Percentiles rank a stretch among this genome's conserved stretches.
These are phyloP conservation scores for Barnettozyma siamensis DNA, from an alignment of 805 yeast species.

Conservation along the genomic window DNA sequence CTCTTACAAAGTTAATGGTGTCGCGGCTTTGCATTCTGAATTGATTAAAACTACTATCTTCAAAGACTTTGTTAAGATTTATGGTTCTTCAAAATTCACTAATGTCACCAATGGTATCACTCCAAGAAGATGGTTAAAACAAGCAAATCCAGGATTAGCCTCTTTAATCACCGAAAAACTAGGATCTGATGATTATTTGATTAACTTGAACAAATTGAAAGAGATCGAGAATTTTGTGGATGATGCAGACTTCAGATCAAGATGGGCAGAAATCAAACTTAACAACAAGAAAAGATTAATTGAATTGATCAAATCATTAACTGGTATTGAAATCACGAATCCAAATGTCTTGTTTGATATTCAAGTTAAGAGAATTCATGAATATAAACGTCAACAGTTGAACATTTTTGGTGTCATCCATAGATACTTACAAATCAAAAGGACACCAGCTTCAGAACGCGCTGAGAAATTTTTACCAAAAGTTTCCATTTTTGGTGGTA, in stretches of 20 bases:
- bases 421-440: slow-evolving; percentile 74
- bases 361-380: slow-evolving; percentile 93
- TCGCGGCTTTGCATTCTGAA: slow-evolving; percentile 92
- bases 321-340: slow-evolving; percentile 48
- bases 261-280: slow-evolving; percentile 69
- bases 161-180: slow-evolving; percentile 66
- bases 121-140: slow-evolving; percentile 93
- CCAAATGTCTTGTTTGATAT: slow-evolving; percentile 79
- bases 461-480: slow-evolving; percentile 57
- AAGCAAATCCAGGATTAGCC: slow-evolving; percentile 82
- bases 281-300: slow-evolving; percentile 67
- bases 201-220: slow-evolving; percentile 62
- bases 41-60: slow-evolving; percentile 84
- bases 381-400: slow-evolving; percentile 91
- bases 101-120: slow-evolving; percentile 95
- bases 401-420: slow-evolving; percentile 85
- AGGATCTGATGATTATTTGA: slow-evolving; percentile 64
- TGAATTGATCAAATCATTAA: slow-evolving; percentile 57
- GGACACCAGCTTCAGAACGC: slow-evolving; percentile 57
- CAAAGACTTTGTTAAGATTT: slow-evolving; percentile 80
- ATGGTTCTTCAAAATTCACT: slow-evolving; percentile 77
- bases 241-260: slow-evolving; percentile 58
- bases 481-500: slow-evolving; percentile 85
- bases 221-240: slow-evolving; percentile 59
- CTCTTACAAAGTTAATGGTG: slow-evolving; percentile 91